phyloP scores from a whole-genome alignment of 176 grass and related monocot genomes.

The Tuctoria greenei region DNA sequence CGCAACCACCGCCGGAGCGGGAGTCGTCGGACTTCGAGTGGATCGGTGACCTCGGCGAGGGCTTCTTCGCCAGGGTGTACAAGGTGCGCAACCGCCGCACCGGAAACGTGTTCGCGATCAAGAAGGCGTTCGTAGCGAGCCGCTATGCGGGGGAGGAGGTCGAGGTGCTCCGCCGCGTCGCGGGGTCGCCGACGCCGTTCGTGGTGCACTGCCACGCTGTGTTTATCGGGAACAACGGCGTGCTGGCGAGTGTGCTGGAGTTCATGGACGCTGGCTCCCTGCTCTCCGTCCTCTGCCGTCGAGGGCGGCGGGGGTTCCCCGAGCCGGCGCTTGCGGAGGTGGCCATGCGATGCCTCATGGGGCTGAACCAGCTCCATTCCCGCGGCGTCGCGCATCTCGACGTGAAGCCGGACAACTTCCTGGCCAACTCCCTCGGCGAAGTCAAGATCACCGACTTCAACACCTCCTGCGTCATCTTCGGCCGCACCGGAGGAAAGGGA shows the following conservation, averaged over 20 bases:
- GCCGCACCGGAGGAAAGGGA: not conserved
- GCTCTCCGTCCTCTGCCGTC: not conserved
- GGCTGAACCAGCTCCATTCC: not conserved
- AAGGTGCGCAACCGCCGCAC: conserved; percentile 39
- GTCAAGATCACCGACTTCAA: not conserved
- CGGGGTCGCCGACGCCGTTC: not conserved
- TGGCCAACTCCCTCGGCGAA: not conserved
- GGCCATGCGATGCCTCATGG: not conserved
- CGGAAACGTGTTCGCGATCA: conserved; percentile 16
- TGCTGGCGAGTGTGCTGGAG: not conserved
- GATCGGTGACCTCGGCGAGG: conserved; percentile 20
- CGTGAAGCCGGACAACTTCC: not conserved
- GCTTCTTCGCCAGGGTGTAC: conserved; percentile 31
- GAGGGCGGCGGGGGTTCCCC: not conserved
- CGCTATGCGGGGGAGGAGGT: not conserved
- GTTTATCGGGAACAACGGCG: not conserved
- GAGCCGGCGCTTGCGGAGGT: not conserved
- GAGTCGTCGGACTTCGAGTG: conserved; percentile 15
- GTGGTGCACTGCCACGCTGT: not conserved
- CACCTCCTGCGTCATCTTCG: not conserved
- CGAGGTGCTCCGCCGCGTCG: not conserved
- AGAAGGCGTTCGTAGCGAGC: not conserved
- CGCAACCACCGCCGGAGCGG: not conserved
- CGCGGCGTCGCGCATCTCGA: not conserved
- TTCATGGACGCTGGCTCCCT: not conserved